Percentiles rank a stretch among this genome's conserved stretches.
Conservation (phyloP, 2,329 filamentous ascomycete genomes). For the Tolypocladium ophioglossoides region DNA sequence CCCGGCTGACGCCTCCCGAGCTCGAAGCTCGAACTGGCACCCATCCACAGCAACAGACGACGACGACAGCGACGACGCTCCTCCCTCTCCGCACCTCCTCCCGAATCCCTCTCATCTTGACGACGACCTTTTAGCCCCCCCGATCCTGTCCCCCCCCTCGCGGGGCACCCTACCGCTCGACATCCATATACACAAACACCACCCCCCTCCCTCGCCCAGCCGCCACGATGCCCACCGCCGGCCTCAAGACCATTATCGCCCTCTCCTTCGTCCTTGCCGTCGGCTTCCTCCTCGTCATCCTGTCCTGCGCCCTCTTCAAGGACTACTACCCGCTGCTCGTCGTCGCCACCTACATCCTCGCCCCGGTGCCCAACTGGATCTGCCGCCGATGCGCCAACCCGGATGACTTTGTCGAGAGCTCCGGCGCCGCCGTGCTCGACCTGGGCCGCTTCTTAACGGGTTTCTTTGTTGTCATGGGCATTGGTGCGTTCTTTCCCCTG, state of each 20-base stretch:
- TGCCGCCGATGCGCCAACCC: constrained; percentile 79
- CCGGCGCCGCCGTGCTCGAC: constrained; percentile 77
- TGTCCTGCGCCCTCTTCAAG: constrained; percentile 90
- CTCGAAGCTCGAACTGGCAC: no score
- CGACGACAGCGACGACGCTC: neutral
- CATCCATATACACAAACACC: neutral
- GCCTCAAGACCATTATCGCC: constrained; percentile 97
- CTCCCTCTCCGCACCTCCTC: neutral
- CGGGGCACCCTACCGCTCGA: constrained; percentile 1
- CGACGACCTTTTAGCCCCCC: neutral
- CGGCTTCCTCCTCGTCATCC: constrained; percentile 96
- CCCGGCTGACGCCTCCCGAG: constrained; percentile 1
- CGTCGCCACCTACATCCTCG: constrained; percentile 88
- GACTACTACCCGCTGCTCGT: constrained; percentile 93
- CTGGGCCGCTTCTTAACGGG: constrained; percentile 90
- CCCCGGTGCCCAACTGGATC: constrained; percentile 94
- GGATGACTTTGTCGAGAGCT: constrained; percentile 88
- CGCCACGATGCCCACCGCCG: constrained; percentile 59
- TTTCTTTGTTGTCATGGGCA: constrained; percentile 93
- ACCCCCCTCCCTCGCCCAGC: constrained; percentile 2
- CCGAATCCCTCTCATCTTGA: neutral
- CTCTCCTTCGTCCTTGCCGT: constrained; percentile 98
- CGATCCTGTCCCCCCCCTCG: constrained; percentile 2
- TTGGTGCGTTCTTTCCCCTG: constrained; percentile 53
- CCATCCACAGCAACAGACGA: no score